Percentiles rank a stretch among this genome's conserved stretches.
Conservation (phyloP, 768 basidiomycete species). For the Lentinula detonsa region DNA sequence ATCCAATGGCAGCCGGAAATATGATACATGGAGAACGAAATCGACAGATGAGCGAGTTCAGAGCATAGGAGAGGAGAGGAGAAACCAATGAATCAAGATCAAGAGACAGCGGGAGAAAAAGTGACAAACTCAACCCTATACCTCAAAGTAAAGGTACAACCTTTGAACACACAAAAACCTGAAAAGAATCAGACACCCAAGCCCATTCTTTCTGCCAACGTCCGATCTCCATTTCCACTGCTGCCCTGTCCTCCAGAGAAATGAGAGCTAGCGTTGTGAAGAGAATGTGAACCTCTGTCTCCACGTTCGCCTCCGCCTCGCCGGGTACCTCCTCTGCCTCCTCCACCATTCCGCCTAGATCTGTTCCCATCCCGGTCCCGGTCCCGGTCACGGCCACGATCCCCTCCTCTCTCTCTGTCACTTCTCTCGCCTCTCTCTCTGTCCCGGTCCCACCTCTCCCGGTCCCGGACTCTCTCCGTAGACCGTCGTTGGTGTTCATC, state of each 20-base stretch:
- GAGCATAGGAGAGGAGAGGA: slow-evolving; percentile 26
- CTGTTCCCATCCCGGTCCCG: slow-evolving; percentile 28
- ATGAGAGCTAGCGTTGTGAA: slow-evolving; percentile 3
- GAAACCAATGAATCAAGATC: background rate
- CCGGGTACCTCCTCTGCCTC: slow-evolving; percentile 29
- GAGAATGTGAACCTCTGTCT: background rate
- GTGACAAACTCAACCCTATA: background rate
- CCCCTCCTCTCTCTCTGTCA: slow-evolving; percentile 15
- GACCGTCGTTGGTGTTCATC: slow-evolving; percentile 38
- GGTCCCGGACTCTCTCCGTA: slow-evolving; percentile 14
- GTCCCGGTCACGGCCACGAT: slow-evolving; percentile 28
- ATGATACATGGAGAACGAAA: slow-evolving; percentile 4
- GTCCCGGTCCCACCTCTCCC: slow-evolving; percentile 6
- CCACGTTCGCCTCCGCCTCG: slow-evolving; percentile 17
- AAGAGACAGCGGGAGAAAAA: background rate
- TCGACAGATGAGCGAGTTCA: slow-evolving; percentile 15
- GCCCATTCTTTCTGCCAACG: slow-evolving; percentile 83
- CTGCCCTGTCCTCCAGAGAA: slow-evolving; percentile 16
- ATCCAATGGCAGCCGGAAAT: background rate
- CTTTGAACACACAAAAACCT: slow-evolving; percentile 13
- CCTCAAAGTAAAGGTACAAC: background rate
- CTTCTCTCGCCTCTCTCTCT: slow-evolving; percentile 4
- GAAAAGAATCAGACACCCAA: slow-evolving; percentile 33
- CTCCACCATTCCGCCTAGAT: slow-evolving; percentile 38
- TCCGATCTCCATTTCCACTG: slow-evolving; percentile 53